Conservation (phyloP, 331 rosid genomes). For the Acacia pycnantha region DNA sequence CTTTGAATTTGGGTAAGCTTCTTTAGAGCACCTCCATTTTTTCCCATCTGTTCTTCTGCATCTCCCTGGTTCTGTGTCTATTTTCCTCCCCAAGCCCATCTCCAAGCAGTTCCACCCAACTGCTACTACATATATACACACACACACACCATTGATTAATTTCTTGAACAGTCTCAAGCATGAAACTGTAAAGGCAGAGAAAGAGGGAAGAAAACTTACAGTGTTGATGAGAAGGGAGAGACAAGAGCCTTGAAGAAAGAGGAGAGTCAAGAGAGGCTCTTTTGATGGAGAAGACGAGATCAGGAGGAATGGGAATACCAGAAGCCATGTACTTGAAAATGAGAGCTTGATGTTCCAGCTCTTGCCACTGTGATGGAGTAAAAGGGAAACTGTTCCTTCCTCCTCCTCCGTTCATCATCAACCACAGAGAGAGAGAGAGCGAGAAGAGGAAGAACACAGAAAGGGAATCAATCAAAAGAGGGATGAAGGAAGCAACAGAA, state of each 20-base stretch:
- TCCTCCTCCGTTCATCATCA: slow-evolving; percentile 58
- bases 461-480: slow-evolving; percentile 3
- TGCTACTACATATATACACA: slow-evolving; percentile 19
- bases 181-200: not conserved
- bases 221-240: slow-evolving; percentile 75
- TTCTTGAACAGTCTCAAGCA: not conserved
- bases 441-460: not conserved
- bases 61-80: slow-evolving; percentile 98
- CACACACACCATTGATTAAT: not conserved
- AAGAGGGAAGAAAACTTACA: slow-evolving; percentile 37
- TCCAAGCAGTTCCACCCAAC: slow-evolving; percentile 96
- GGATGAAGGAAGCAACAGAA: slow-evolving; percentile 11
- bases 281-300: slow-evolving; percentile 73
- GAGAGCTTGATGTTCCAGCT: slow-evolving; percentile 98
- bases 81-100: slow-evolving; percentile 88
- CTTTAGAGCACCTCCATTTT: slow-evolving; percentile 97
- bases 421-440: not conserved
- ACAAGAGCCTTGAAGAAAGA: slow-evolving; percentile 56
- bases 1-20: slow-evolving; percentile 87
- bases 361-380: slow-evolving; percentile 95
- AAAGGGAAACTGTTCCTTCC: slow-evolving; percentile 83
- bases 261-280: slow-evolving; percentile 63
- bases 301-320: slow-evolving; percentile 84
- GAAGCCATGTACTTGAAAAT: slow-evolving; percentile 96
- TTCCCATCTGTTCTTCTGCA: slow-evolving; percentile 99